Percentiles rank a stretch among this genome's conserved stretches.
Evolutionary conservation across 129 eudicot genomes (phyloP).

Genomic region (Silybum marianum): DNA sequence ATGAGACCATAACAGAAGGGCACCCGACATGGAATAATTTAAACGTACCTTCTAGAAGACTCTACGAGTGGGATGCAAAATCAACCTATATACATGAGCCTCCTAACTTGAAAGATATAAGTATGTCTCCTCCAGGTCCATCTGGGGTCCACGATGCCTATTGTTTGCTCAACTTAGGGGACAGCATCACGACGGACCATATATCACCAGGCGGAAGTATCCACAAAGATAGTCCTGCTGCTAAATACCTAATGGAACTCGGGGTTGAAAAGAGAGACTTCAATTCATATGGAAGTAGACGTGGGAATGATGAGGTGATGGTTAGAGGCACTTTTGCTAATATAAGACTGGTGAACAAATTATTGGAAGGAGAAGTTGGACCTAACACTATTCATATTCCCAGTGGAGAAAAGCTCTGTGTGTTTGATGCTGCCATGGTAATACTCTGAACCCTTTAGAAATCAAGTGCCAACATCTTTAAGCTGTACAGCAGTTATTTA

Average conservation of each 20-base stretch:
- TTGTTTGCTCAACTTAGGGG: conserved; percentile 32
- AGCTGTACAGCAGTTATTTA: neutral
- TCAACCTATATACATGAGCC: conserved; percentile 33
- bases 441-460: neutral
- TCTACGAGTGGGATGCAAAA: conserved; percentile 29
- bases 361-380: conserved; percentile 33
- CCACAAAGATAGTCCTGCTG: conserved; percentile 36
- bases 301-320: conserved; percentile 42
- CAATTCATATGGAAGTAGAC: conserved; percentile 32
- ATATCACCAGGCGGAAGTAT: conserved; percentile 37
- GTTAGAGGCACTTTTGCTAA: conserved; percentile 38
- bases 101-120: conserved; percentile 21
- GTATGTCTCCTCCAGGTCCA: conserved; percentile 34
- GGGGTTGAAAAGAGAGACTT: conserved; percentile 35
- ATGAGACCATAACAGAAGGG: conserved; percentile 32
- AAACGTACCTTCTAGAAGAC: conserved; percentile 22
- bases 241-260: conserved; percentile 24
- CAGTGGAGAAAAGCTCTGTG: conserved; percentile 23
- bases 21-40: conserved; percentile 31
- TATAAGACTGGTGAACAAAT: conserved; percentile 22
- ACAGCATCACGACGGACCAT: conserved; percentile 29
- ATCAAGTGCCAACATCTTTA: neutral
- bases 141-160: conserved; percentile 12
- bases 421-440: conserved; percentile 41
- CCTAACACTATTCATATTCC: conserved; percentile 35